Base-by-base conservation (phyloP, 768 basidiomycete species). In the Leccinum disarticulatum region DNA sequence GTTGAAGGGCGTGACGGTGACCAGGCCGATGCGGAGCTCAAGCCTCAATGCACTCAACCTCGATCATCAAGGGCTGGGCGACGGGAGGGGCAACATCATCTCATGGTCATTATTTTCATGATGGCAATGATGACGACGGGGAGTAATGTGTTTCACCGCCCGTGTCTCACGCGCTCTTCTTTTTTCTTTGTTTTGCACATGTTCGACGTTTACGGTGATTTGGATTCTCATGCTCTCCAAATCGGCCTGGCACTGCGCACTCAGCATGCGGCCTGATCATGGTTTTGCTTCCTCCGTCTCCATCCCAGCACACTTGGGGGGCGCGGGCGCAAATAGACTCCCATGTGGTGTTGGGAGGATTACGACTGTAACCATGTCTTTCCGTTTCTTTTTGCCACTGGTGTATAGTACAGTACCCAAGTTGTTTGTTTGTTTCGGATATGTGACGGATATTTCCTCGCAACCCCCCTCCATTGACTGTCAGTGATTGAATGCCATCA, bases 1-100 rank as follows among this genome's bases (percentile, higher is more conserved):
- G 35, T 78, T 81, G 51, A 81, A 83, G 61, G 87, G 86, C 4
- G 76, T 87, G 56, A 73, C 78, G 41, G 80, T 83, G 4, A 83
- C 85, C 64, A 79, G 90, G 22, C 89, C 90, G 1, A 74, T 88
- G 64, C 82, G 91, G 31, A 83, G 77, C 53, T 70, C 77, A 47
- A 88, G 86, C 61, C 55, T 68, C 13, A 58, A 70, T 6, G 85
- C 81, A 8, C 80, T 89, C 47, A 76, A 83, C 62, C 63, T 83
- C 62, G 81, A 25, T 15, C 41, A 82, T 33, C 76, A 69, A 6
- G 17, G 22, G 3, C 41, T 52, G 4, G 14, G 25, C 1, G n/a
- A 54, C 0, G 70, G 77, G 3, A 75, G 88, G 55, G 76, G 84
- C 10, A 77, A 84, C 27, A 64, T 87, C 51, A 69, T 87, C 35